phyloP scores from a whole-genome alignment of 139 green algal species.

The Ettlia oleoabundans region DNA sequence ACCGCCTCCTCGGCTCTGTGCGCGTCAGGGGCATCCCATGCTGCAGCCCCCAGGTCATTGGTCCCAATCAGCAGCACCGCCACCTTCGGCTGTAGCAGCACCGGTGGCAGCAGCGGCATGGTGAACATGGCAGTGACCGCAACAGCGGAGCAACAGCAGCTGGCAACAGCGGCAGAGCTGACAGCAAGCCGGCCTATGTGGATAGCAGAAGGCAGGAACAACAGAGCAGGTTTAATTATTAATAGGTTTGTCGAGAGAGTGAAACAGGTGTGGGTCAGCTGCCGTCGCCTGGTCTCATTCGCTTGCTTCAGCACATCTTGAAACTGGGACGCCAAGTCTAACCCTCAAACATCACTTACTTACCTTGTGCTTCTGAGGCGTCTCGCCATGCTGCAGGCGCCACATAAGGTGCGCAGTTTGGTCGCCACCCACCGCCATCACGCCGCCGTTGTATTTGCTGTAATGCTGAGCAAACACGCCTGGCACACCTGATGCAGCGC shows the following conservation, averaged over 20 bases:
- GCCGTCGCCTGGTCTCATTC: too few species aligned
- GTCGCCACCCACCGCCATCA: conserved; percentile 49
- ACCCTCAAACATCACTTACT: background rate
- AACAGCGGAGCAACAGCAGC: background rate
- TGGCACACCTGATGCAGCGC: conserved; percentile 31
- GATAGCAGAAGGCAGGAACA: background rate
- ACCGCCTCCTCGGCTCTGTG: conserved; percentile 16
- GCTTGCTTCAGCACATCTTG: background rate
- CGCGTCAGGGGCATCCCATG: conserved; percentile 11
- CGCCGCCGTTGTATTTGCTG: background rate
- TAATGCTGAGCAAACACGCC: background rate
- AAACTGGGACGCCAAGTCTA: background rate
- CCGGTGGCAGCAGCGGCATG: background rate
- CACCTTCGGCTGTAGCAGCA: background rate
- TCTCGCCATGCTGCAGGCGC: conserved; percentile 49
- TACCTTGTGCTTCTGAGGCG: conserved; percentile 15
- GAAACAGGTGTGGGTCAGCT: too few species aligned
- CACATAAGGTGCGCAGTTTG: conserved; percentile 56
- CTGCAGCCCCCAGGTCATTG: conserved; percentile 49
- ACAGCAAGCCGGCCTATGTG: background rate
- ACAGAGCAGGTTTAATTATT: background rate
- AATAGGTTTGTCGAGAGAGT: too few species aligned
- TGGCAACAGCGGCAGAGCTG: background rate
- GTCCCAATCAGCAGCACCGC: conserved; percentile 56
- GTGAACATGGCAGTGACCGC: background rate